Evolutionary conservation across 805 yeast species (phyloP).

Genomic region (Teunomyces gatunensis): DNA sequence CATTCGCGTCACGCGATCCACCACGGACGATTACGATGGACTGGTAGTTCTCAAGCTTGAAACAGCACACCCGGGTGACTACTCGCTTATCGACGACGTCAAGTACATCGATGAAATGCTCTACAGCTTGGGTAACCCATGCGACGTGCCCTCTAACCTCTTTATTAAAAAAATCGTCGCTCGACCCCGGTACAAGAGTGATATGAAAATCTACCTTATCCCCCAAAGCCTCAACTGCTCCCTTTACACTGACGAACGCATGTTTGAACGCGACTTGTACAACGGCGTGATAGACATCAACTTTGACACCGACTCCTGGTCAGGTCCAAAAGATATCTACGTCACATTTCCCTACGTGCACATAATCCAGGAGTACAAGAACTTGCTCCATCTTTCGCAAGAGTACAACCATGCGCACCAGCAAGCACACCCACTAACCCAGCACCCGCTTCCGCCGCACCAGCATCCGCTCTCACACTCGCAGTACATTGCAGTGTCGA

Average conservation of each 20-base stretch:
- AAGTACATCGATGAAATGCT: slow-evolving; percentile 37
- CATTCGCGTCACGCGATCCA: slow-evolving; percentile 53
- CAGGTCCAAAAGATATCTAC: slow-evolving; percentile 9
- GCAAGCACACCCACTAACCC: too few relatives aligned
- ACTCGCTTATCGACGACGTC: slow-evolving; percentile 49
- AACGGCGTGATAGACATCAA: slow-evolving; percentile 46
- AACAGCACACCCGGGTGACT: slow-evolving; percentile 54
- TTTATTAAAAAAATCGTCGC: slow-evolving; percentile 58
- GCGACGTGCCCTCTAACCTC: slow-evolving; percentile 45
- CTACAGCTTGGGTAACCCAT: slow-evolving; percentile 37
- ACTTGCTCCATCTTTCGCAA: slow-evolving; percentile 4
- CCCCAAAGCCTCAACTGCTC: slow-evolving; percentile 38
- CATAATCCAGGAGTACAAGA: slow-evolving; percentile 5
- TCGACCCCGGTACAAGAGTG: slow-evolving; percentile 59
- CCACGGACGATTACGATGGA: slow-evolving; percentile 51
- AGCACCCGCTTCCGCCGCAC: too few relatives aligned
- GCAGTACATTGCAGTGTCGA: background rate
- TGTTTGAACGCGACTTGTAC: slow-evolving; percentile 50
- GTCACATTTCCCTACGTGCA: slow-evolving; percentile 11
- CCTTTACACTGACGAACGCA: slow-evolving; percentile 47
- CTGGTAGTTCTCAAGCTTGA: slow-evolving; percentile 53
- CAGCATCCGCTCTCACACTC: background rate
- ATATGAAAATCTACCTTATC: slow-evolving; percentile 59
- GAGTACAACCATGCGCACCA: background rate
- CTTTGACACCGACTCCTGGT: slow-evolving; percentile 4